Conservation (phyloP, 352 stramenopile genomes). For the Globisporangium emineosum region DNA sequence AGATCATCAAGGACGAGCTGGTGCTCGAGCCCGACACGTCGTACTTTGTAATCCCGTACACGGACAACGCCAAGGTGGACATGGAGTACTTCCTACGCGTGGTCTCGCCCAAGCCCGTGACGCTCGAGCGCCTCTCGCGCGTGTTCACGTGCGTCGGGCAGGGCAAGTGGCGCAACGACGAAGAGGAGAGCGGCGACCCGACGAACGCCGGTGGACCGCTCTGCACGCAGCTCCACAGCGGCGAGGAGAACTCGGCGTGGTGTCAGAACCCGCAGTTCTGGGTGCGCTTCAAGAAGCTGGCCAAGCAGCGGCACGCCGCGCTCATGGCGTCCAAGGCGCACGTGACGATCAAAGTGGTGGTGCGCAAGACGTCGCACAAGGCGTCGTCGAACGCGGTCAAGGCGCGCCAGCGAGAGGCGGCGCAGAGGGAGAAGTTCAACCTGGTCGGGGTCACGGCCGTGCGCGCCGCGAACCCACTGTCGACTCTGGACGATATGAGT, state of each 20-base stretch:
- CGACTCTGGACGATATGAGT: slow-evolving; percentile 2
- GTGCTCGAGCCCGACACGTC: slow-evolving; percentile 59
- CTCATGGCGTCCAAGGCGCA: slow-evolving; percentile 33
- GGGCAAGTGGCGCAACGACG: slow-evolving; percentile 62
- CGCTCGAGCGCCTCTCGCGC: slow-evolving; percentile 67
- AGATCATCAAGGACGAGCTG: slow-evolving; percentile 76
- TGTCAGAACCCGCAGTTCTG: slow-evolving; percentile 91
- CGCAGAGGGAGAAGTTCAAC: slow-evolving; percentile 50
- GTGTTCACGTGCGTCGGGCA: slow-evolving; percentile 60
- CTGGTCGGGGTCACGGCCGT: slow-evolving; percentile 61
- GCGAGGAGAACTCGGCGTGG: slow-evolving; percentile 61
- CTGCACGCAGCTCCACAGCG: slow-evolving; percentile 35
- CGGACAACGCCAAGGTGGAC: slow-evolving; percentile 74
- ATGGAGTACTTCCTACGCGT: slow-evolving; percentile 90
- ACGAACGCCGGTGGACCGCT: slow-evolving; percentile 75
- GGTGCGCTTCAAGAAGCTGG: slow-evolving; percentile 41
- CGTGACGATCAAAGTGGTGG: slow-evolving; percentile 69
- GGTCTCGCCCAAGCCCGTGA: slow-evolving; percentile 70
- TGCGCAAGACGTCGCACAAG: slow-evolving; percentile 70
- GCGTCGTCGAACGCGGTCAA: slow-evolving; percentile 30
- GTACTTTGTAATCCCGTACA: slow-evolving; percentile 87
- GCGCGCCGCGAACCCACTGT: slow-evolving; percentile 20
- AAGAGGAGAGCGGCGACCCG: slow-evolving; percentile 47
- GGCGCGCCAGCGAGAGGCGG: slow-evolving; percentile 48
- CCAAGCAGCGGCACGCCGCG: slow-evolving; percentile 21